These are phyloP conservation scores for Pseudotsuga menziesii DNA, from an alignment of 75 land plant genomes.

Conservation along the genomic window DNA sequence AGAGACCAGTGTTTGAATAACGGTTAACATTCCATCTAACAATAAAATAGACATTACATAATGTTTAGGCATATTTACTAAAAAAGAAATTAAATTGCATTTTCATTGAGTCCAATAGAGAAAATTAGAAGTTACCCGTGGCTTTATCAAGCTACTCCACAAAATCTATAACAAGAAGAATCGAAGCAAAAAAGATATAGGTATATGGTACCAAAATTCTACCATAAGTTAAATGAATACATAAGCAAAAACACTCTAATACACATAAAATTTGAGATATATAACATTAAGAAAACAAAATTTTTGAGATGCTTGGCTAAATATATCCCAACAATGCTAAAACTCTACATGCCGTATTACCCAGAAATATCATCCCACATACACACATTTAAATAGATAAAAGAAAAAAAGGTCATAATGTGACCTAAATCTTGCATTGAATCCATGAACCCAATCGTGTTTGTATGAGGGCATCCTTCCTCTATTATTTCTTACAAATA, in stretches of 20 bases:
- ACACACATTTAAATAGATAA: background rate
- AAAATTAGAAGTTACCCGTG: conserved; percentile 41
- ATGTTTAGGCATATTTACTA: background rate
- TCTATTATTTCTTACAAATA: conserved; percentile 55
- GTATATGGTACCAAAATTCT: conserved; percentile 89
- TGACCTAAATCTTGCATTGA: conserved; percentile 66
- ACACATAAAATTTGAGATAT: background rate
- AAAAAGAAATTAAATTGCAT: background rate
- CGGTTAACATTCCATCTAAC: conserved; percentile 63
- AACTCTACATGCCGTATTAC: background rate
- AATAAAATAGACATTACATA: background rate
- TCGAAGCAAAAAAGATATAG: conserved; percentile 94
- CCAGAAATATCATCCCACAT: no score
- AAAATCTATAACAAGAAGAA: conserved; percentile 91
- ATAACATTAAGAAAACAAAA: background rate
- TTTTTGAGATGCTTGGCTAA: background rate
- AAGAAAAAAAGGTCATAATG: background rate
- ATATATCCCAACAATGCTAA: background rate
- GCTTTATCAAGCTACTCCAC: conserved; percentile 86
- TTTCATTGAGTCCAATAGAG: background rate
- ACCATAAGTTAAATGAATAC: background rate
- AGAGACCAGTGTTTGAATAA: conserved; percentile 62
- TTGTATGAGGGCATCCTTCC: conserved; percentile 67
- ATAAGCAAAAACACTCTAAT: background rate
- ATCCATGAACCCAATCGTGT: conserved; percentile 75